Percentiles rank a stretch among this genome's conserved stretches.
Conservation (phyloP, 2,329 filamentous ascomycete species). For the Xylariaceae sp. region DNA sequence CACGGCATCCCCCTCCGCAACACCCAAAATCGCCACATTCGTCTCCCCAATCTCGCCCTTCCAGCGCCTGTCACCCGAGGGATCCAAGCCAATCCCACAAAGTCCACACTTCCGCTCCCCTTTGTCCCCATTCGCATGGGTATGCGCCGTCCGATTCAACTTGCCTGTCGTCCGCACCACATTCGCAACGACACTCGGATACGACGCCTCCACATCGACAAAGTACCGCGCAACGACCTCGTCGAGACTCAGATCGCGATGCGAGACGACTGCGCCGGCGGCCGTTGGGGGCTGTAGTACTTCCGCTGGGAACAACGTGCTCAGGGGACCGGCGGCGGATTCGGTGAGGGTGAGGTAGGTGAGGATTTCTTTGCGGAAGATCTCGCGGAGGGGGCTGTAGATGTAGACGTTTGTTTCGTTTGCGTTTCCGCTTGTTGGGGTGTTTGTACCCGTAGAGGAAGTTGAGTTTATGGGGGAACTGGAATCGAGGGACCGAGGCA, state of each 20-base stretch:
- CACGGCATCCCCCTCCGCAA: slow-evolving; percentile 17
- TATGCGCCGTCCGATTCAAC: slow-evolving; percentile 45
- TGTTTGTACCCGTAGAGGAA: too few relatives aligned
- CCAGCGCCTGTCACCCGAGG: slow-evolving; percentile 58
- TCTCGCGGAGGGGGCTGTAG: slow-evolving; percentile 77
- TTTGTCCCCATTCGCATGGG: slow-evolving; percentile 18
- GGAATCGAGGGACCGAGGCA: slow-evolving; percentile 13
- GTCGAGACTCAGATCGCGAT: slow-evolving; percentile 81
- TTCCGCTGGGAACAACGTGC: slow-evolving; percentile 4
- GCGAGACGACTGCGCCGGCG: slow-evolving; percentile 48
- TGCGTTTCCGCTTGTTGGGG: background rate
- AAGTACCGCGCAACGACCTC: slow-evolving; percentile 89
- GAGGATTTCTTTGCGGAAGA: slow-evolving; percentile 74
- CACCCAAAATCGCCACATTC: background rate
- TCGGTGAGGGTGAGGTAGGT: slow-evolving; percentile 55
- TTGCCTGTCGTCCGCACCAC: slow-evolving; percentile 90
- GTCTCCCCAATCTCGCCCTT: slow-evolving; percentile 55
- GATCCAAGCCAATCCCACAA: slow-evolving; percentile 64
- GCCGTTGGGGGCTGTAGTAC: background rate
- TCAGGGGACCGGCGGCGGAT: background rate
- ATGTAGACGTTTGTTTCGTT: slow-evolving; percentile 37
- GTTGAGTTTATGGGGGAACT: too few relatives aligned
- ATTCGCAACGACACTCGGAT: slow-evolving; percentile 88
- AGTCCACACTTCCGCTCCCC: slow-evolving; percentile 50
- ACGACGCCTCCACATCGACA: slow-evolving; percentile 74